phyloP scores from a whole-genome alignment of 768 basidiomycete species.

The Royoungia palumana region DNA sequence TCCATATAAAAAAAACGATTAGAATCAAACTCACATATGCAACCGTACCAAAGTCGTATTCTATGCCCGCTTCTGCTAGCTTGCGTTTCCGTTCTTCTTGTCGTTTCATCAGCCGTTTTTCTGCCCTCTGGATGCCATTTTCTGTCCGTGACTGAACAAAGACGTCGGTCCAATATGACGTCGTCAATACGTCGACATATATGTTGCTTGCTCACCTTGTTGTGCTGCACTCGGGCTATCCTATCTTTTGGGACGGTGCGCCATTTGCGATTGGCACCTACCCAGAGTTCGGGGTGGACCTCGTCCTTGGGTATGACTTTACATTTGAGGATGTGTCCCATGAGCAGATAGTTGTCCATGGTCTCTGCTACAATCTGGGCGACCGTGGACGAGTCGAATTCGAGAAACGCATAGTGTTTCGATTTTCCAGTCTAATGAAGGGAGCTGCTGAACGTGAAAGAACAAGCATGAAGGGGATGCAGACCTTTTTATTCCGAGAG shows the following conservation, averaged over 20 bases:
- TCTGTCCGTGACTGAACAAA: constrained; percentile 62
- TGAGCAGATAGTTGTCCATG: constrained; percentile 97
- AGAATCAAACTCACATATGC: constrained; percentile 65
- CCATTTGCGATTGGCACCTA: constrained; percentile 96
- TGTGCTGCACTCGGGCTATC: constrained; percentile 69
- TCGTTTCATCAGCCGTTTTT: constrained; percentile 68
- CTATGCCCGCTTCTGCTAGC: constrained; percentile 76
- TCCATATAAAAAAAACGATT: neutral
- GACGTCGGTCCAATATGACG: constrained; percentile 15
- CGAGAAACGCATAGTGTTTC: constrained; percentile 96
- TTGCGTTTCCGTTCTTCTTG: constrained; percentile 77
- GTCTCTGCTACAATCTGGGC: constrained; percentile 96
- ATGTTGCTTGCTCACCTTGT: constrained; percentile 67
- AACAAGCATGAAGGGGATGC: neutral
- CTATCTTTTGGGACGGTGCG: constrained; percentile 69
- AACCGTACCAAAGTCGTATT: constrained; percentile 78
- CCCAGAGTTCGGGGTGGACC: constrained; percentile 92
- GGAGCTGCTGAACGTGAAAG: too few relatives aligned
- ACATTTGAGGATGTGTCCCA: constrained; percentile 92
- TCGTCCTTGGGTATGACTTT: constrained; percentile 85
- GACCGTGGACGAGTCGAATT: constrained; percentile 85
- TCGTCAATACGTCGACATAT: neutral
- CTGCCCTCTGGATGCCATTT: constrained; percentile 60
- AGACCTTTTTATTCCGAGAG: constrained; percentile 90
- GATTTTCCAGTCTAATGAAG: constrained; percentile 78